These are phyloP conservation scores for Ophiostoma sp. DNA, from an alignment of 2,329 filamentous ascomycete genomes.

Conservation along the genomic window DNA sequence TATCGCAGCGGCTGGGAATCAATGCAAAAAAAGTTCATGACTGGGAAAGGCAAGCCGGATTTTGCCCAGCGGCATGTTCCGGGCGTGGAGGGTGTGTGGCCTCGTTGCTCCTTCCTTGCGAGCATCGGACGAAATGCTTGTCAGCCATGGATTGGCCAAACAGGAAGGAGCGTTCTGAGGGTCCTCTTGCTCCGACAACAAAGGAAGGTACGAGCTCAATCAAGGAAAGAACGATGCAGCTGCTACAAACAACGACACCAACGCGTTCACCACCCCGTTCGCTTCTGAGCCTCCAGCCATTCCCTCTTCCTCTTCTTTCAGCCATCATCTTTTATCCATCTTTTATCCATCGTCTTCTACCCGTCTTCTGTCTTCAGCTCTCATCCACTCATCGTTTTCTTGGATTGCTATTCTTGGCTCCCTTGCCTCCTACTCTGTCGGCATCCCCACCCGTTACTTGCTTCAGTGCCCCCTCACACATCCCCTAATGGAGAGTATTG, in stretches of 20 bases:
- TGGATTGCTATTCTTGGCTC: not conserved
- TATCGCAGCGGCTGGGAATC: not conserved
- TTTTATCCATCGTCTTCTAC: not conserved
- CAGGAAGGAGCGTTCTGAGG: conserved; percentile 15
- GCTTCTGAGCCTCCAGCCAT: not conserved
- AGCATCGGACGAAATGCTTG: not conserved
- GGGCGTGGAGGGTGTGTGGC: not conserved
- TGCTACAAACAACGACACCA: not conserved
- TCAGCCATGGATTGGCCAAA: conserved; percentile 5
- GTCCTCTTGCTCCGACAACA: conserved; percentile 8
- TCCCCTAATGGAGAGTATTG: not conserved
- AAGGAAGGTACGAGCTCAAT: conserved; percentile 17
- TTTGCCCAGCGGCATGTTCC: not conserved
- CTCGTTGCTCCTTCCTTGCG: conserved; percentile 11
- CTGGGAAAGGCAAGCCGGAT: not conserved
- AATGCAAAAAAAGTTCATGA: not conserved
- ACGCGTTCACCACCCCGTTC: not conserved
- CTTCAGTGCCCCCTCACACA: conserved; percentile 3
- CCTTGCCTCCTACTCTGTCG: not conserved
- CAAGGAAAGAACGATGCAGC: conserved; percentile 17
- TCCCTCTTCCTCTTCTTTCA: not conserved
- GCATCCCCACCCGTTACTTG: conserved; percentile 4
- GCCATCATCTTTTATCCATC: not conserved
- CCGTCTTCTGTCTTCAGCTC: not conserved
- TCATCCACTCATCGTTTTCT: not conserved